Conservation (phyloP, 2,329 filamentous ascomycete genomes). For the Passalora sequoiae region DNA sequence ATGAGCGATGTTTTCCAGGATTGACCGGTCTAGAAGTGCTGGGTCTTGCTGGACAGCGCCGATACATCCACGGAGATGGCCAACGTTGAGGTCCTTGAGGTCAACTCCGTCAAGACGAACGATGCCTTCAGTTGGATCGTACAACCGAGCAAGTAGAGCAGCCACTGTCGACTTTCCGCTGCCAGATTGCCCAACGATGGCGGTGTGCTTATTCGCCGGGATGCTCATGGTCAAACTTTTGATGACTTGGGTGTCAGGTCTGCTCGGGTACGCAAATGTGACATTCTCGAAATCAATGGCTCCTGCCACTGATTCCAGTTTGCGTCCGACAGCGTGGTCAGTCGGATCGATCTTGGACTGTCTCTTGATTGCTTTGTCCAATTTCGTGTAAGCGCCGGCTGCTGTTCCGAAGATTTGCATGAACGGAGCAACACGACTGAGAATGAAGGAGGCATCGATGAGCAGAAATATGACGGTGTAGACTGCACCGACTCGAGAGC, state of each 20-base stretch:
- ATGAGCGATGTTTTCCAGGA: constrained; percentile 51
- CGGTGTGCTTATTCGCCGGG: constrained; percentile 35
- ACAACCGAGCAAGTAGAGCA: constrained; percentile 33
- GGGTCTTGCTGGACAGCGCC: constrained; percentile 49
- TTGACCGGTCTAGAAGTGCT: constrained; percentile 47
- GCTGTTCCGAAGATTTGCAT: constrained; percentile 49
- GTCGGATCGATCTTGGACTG: constrained; percentile 38
- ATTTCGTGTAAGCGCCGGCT: constrained; percentile 52
- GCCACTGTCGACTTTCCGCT: constrained; percentile 42
- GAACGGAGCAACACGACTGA: constrained; percentile 45
- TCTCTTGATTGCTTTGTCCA: constrained; percentile 55
- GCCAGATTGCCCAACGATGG: constrained; percentile 41
- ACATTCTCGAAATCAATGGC: constrained; percentile 37
- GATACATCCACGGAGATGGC: constrained; percentile 34
- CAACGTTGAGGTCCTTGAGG: constrained; percentile 30
- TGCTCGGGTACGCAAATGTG: constrained; percentile 40
- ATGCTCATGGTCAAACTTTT: constrained; percentile 36
- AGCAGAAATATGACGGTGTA: constrained; percentile 54
- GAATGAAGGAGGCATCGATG: constrained; percentile 47
- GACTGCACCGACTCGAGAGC: constrained; percentile 40
- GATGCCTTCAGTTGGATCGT: constrained; percentile 35
- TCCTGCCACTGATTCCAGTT: constrained; percentile 7
- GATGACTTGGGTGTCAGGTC: constrained; percentile 38
- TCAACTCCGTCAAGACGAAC: constrained; percentile 37
- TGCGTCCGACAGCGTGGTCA: constrained; percentile 18